Base-by-base conservation (phyloP, 441 rosid species). In the Syzygium malaccense region DNA sequence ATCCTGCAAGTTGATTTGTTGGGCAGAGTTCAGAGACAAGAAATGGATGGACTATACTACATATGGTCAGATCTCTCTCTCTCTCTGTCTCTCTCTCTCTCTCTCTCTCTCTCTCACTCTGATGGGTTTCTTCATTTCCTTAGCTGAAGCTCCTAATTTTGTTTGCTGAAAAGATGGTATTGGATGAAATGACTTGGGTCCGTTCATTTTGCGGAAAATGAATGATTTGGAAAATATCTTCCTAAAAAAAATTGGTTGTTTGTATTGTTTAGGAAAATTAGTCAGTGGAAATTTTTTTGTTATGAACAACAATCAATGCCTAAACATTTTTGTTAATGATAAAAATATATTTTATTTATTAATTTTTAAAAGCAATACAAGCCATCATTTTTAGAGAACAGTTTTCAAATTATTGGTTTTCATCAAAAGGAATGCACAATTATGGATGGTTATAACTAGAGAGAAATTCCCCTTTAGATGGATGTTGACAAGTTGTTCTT, bases 1-100 rank as follows among this genome's bases (percentile, higher is more conserved):
- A 56, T 88, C 18, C 60, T 88, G 79, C 87, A 66, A 86, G 89
- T 90, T 85, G 91, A 90, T 30, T 87, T 90, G 84, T 55, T 90
- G 55, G 91, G 91, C 53, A 64, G 91, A 85, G 91, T 89, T 37
- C 91, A 90, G 89, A 90, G 83, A 85, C 91, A 90, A 90, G 91
- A 90, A 75, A 86, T 90, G 54, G 91, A 90, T 86, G 89, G 48
- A 20, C 79, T 90, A 54, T 90, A 85, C 85, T 90, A 90, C 37
- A 87, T 90, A 68, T 90, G 91, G 91, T 90, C 30, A 51, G 87
- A 30, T 51, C 33, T 71, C 30, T 88, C 30, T 79, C 57, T 37
- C 4, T 57, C 56, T 45, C 48, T 45, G 28, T 49, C 25, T 56
- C n/a, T 33, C 45, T 87, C 53, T 10, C 45, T 60, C 68, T 60